Percentiles rank a stretch among this genome's conserved stretches.
phyloP scores from a whole-genome alignment of 2,329 filamentous ascomycete genomes.

The Colletotrichum tropicale region DNA sequence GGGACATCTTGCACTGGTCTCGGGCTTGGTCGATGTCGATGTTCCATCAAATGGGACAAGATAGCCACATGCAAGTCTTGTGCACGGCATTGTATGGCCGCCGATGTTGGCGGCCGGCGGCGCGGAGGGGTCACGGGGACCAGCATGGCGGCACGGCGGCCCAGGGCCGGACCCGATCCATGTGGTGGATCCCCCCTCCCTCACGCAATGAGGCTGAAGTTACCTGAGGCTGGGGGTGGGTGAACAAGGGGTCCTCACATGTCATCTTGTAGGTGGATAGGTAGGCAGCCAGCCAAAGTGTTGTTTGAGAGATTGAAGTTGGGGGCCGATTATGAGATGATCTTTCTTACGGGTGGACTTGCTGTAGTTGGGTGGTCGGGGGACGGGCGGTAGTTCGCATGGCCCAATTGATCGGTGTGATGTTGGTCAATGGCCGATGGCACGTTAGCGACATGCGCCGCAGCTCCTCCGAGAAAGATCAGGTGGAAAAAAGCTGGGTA shows the following conservation, averaged over 20 bases:
- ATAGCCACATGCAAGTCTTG: slow-evolving; percentile 1
- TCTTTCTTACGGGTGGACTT: not conserved
- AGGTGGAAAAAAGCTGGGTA: not conserved
- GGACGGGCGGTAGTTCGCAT: not conserved
- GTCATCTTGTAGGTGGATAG: not conserved
- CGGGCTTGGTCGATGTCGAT: not conserved
- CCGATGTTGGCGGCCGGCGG: not conserved
- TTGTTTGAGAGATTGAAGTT: not conserved
- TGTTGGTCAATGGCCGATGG: not conserved
- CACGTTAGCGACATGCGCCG: not conserved
- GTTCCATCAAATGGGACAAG: not conserved
- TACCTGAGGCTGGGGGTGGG: not conserved
- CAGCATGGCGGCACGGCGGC: not conserved
- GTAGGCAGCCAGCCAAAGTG: not conserved
- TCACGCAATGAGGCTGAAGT: not conserved
- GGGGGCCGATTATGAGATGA: not conserved
- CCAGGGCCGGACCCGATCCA: not conserved
- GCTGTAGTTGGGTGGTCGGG: not conserved
- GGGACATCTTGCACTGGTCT: not conserved
- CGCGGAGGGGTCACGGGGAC: slow-evolving; percentile 6
- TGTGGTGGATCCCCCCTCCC: not conserved
- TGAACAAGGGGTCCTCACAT: slow-evolving; percentile 1
- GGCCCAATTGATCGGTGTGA: not conserved
- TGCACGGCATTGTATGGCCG: not conserved
- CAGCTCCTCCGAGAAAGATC: not conserved